Evolutionary conservation across 148 eudicot genomes (phyloP).

Genomic region (Cornus controversa): DNA sequence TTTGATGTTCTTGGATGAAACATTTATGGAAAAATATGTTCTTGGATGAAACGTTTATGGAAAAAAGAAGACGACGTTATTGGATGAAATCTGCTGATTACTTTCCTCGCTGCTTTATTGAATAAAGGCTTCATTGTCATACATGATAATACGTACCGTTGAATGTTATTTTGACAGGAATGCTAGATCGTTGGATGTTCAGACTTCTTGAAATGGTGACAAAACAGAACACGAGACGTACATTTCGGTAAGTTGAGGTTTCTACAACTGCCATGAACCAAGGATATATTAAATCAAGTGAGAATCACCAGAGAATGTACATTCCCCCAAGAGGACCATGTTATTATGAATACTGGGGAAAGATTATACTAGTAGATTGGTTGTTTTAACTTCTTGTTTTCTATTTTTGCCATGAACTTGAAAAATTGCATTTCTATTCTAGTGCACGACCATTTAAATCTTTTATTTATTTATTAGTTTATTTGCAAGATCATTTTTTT

Average conservation of each 20-base stretch:
- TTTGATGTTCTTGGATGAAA: background rate
- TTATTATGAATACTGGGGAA: background rate
- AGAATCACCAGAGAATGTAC: background rate
- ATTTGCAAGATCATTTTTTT: too few species aligned
- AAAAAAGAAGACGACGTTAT: too few species aligned
- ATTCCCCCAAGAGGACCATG: background rate
- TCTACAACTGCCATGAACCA: background rate
- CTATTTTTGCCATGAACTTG: too few species aligned
- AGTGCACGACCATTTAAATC: too few species aligned
- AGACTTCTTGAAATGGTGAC: constrained; percentile 65
- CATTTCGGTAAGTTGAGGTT: constrained; percentile 17
- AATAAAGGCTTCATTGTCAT: background rate
- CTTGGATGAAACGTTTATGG: too few species aligned
- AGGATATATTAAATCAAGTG: background rate
- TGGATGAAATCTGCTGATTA: constrained; percentile 1
- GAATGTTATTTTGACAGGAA: constrained; percentile 41
- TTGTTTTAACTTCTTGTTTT: too few species aligned
- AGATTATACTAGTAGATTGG: background rate
- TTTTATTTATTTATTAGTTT: too few species aligned
- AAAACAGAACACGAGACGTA: constrained; percentile 53
- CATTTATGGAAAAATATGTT: too few species aligned
- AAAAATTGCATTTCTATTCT: too few species aligned
- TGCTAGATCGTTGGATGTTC: constrained; percentile 95
- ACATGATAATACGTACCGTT: background rate
- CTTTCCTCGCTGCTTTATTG: background rate